Evolutionary conservation across 768 basidiomycete genomes (phyloP), one percentile per base, ranked within the genome.

Genomic region (Lactarius psammicola): DNA sequence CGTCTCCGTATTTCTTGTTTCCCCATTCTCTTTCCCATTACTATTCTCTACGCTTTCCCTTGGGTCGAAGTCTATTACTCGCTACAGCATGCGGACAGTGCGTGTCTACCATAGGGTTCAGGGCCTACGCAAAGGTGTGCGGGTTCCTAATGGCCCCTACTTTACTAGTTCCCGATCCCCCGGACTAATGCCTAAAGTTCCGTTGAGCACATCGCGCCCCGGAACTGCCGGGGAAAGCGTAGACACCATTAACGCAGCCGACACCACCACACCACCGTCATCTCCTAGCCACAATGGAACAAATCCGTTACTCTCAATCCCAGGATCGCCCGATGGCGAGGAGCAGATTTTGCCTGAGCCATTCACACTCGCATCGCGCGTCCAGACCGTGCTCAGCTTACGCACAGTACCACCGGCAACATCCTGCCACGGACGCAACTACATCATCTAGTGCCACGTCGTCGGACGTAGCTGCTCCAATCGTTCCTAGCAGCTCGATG

Each of bases 361-460:
- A 0, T 72, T 73, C 36, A 78, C 79, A 1, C 77, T 88, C 23
- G 83, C 84, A 6, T 76, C 78, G 60, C 81, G 75, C 63, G 82
- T 87, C 51, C 86, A 85, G 70, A 75, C 77, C 13, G 72, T 87
- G n/a, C 75, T 87, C 44, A 74, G 81, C 59, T 82, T 82, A 44
- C 77, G 71, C 40, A 69, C 72, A 33, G 44, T 72, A 66, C 49
- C 67, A 67, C 68, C 68, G 67, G 63, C 65, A 10, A 70, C 73
- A 42, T 40, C n/a, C 72, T 51, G 70, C n/a, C 6, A 40, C 69
- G 5, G 44, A 60, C 34, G 63, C 71, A 20, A 56, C 72, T 44
- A 64, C n/a, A n/a, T n/a, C 70, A 59, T 54, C 58, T 31, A 62
- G 65, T 42, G 66, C 64, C 15, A 62, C 42, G 20, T 65, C 68